A percentile compares a stretch with the other conserved stretches of the same genome.
These are phyloP conservation scores for Stagonosporopsis cucurbitacearum DNA, from an alignment of 2,329 filamentous ascomycete genomes.

Conservation along the genomic window DNA sequence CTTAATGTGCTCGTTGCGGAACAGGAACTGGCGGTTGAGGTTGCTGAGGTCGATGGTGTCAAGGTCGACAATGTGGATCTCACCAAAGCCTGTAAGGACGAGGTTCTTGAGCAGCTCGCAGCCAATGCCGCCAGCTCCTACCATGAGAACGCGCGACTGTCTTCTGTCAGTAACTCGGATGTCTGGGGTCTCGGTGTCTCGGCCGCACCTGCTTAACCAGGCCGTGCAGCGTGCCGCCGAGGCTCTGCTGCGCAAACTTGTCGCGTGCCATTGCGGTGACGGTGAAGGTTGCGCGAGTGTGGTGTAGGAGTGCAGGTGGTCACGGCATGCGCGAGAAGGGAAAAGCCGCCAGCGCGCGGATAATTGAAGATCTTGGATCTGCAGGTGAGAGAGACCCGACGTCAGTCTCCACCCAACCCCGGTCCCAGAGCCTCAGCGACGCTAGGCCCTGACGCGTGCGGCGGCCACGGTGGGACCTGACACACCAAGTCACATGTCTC, in stretches of 20 bases:
- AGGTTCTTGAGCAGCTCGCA: conserved; percentile 98
- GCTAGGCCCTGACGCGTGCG: conserved; percentile 24
- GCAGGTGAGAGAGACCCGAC: conserved; percentile 29
- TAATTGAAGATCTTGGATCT: conserved; percentile 10
- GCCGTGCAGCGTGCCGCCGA: conserved; percentile 65
- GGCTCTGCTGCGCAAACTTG: conserved; percentile 64
- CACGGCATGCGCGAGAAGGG: conserved; percentile 27
- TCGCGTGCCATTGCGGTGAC: conserved; percentile 55
- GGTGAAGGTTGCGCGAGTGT: conserved; percentile 11
- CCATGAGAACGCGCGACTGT: conserved; percentile 87
- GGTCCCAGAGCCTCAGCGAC: conserved; percentile 32
- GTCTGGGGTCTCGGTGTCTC: conserved; percentile 6
- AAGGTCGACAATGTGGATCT: conserved; percentile 93
- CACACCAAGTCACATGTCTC: conserved; percentile 17
- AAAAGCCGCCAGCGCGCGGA: conserved; percentile 15
- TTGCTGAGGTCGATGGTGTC: conserved; percentile 99
- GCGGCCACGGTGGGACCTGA: conserved; percentile 14
- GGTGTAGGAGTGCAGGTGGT: conserved; percentile 18
- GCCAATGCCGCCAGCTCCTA: conserved; percentile 95
- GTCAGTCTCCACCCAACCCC: conserved; percentile 26
- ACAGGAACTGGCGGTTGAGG: conserved; percentile 96
- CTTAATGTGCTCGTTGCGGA: conserved; percentile 96
- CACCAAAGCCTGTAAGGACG: conserved; percentile 86
- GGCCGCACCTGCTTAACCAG: conserved; percentile 69
- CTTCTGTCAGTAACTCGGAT: conserved; percentile 31